Evolutionary conservation across 371 early-diverging fungal species (phyloP), one percentile per base, ranked within the genome.

Genomic region (Mortierella sp.): DNA sequence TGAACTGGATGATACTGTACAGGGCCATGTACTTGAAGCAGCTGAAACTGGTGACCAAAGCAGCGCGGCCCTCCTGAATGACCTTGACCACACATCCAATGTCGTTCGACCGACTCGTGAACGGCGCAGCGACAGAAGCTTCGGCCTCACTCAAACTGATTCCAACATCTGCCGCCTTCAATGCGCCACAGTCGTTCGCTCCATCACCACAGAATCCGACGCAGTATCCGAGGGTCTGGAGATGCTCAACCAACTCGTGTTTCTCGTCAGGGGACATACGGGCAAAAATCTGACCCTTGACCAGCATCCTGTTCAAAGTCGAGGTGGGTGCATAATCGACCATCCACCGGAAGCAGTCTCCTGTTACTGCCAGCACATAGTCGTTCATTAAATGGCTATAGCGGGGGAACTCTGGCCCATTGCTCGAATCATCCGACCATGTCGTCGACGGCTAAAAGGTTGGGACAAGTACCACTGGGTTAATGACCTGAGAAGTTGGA

Each of bases 121-220:
- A 99, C 2, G 97, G 97, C 3, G 99, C 98, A 4, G 98, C 99
- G 2, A 99, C 95, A 46, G 94, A 96, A 4, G 99, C 96, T 69
- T 98, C 99, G 14, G 98, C 97, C 64, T 97, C 95, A 5, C 96
- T 95, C 39, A 99, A 81, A 15, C 98, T 96, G 15, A 99, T 81
- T 2, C 99, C 99, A 32, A 99, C 97, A 81, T 99, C 98, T 11
- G 99, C 99, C n/a, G 94, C 95, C 57, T 95, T 94, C 17, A 99
- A 84, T 1, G 99, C 99, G 26, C 98, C 98, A 83, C 97, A 97
- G 82, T 99, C 99, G 72, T 99, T 99, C 24, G 99, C 99, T 8
- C 99, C 99, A 84, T 99, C 99, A n/a, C 99, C 99, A 81, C 96
- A 96, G 67, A 99, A 97, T 0, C 96, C 95, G n/a, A 95, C 92